Percentiles rank a stretch among this genome's conserved stretches.
Conservation (phyloP, 2,329 filamentous ascomycete species). For the Cladobotryum protrusum region DNA sequence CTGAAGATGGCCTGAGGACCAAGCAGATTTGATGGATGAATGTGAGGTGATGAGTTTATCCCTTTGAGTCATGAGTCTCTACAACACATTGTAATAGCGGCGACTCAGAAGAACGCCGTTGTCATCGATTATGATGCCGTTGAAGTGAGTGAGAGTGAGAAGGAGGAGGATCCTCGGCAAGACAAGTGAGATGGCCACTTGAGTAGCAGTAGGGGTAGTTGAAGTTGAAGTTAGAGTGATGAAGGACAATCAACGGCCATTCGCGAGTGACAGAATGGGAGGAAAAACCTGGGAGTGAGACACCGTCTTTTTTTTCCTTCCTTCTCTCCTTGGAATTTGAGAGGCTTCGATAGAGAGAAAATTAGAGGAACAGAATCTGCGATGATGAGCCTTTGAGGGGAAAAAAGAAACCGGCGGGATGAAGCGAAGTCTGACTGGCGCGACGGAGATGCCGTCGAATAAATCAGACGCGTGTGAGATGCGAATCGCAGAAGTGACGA, state of each 20-base stretch:
- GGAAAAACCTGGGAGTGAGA: no score
- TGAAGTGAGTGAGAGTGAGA: background rate
- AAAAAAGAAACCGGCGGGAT: background rate
- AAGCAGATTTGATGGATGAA: background rate
- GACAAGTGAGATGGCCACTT: background rate
- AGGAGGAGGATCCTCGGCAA: background rate
- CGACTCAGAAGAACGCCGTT: background rate
- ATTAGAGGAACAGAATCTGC: no score
- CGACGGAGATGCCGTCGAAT: constrained; percentile 5
- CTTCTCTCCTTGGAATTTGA: no score
- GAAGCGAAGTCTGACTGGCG: constrained; percentile 4
- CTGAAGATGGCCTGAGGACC: background rate
- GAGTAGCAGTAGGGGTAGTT: no score
- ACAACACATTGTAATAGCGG: constrained; percentile 6
- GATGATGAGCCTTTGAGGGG: background rate
- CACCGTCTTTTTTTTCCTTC: no score
- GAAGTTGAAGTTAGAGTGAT: no score
- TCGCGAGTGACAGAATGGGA: no score
- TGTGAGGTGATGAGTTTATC: background rate
- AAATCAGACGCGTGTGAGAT: constrained; percentile 12
- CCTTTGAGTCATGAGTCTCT: constrained; percentile 5
- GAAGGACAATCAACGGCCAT: no score
- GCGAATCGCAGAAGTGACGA: constrained; percentile 5
- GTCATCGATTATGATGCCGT: background rate
- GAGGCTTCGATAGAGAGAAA: no score